Evolutionary conservation across 805 yeast genomes (phyloP), one percentile per base, ranked within the genome.

Genomic region (Spathaspora girioi): DNA sequence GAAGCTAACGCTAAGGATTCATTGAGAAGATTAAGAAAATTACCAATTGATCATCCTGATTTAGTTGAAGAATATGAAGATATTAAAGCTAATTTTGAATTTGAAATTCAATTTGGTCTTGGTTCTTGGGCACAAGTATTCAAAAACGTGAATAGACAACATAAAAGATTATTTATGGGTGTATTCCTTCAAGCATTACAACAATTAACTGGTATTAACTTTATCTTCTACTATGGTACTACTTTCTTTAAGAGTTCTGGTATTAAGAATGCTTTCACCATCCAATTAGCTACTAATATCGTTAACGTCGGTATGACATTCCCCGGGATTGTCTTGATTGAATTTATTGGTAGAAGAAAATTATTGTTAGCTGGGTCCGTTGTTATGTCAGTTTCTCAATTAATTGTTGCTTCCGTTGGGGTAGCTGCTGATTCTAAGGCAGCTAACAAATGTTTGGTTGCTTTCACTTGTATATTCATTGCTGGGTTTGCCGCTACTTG

Each of bases 201-300:
- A 69, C 97, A 92, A 70, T 82, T 89, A 61, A 82, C 96, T 9
- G 97, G 97, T 50, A 84, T 90, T 55, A 91, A 91, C 72, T 90
- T 90, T 62, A 87, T 90, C 54, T 89, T 92, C 64, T 92, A 91
- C 71, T 92, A 86, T 66, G 94, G 96, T 42, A 90, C 93, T 18
- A 78, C 84, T 57, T 89, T 91, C 68, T 89, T 92, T 67, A 79
- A 80, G 48, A 76, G 70, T 52, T 78, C 90, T 0, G 96, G 96
- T 26, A 69, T 78, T 50, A 11, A 46, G 12, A 59, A 69, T 55
- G 81, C 79, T 53, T 75, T 80, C 59, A 71, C 79, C 65, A 77
- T 49, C 60, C 77, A 51, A 50, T 61, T 70, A 59, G 72, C 73
- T 48, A 66, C 74, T 49, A 70, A 65, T 57, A 67, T 70, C 54